Conservation (phyloP, 2,329 filamentous ascomycete genomes). For the Pseudogymnoascus sp. region DNA sequence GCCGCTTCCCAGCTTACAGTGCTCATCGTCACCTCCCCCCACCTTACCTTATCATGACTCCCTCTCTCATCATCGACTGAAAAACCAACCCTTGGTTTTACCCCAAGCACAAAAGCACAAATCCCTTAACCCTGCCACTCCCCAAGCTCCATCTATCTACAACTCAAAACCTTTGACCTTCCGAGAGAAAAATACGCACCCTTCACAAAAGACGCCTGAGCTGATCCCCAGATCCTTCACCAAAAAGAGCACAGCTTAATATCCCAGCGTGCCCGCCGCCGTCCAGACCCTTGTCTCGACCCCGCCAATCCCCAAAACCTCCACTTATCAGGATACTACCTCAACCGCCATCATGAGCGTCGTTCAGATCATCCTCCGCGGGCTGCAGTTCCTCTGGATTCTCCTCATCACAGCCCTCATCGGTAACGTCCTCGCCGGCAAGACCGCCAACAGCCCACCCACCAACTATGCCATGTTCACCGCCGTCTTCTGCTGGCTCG, state of each 20-base stretch:
- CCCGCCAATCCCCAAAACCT: neutral
- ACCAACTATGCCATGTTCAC: slow-evolving; percentile 60
- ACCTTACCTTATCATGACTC: slow-evolving; percentile 6
- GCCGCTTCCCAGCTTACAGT: slow-evolving; percentile 3
- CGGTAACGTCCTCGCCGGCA: slow-evolving; percentile 38
- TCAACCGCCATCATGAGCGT: slow-evolving; percentile 15
- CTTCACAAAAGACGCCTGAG: neutral
- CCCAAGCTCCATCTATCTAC: neutral
- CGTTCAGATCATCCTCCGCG: slow-evolving; percentile 21
- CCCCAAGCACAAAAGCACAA: slow-evolving; percentile 5
- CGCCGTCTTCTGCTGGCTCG: slow-evolving; percentile 57
- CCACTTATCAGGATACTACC: neutral
- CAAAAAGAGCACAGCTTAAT: slow-evolving; percentile 6
- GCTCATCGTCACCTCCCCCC: neutral
- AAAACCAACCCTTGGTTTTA: neutral
- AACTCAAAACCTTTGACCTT: neutral
- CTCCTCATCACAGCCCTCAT: slow-evolving; percentile 26
- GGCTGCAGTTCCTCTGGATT: slow-evolving; percentile 23
- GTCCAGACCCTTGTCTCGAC: slow-evolving; percentile 2
- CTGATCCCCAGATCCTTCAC: neutral
- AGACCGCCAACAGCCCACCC: slow-evolving; percentile 55
- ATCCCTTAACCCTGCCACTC: neutral
- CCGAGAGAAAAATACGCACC: neutral
- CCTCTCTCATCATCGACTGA: slow-evolving; percentile 4
- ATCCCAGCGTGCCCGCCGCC: neutral